A percentile compares a stretch with the other conserved stretches of the same genome.
phyloP scores from a whole-genome alignment of 805 yeast genomes.

The Candida succiphila region DNA sequence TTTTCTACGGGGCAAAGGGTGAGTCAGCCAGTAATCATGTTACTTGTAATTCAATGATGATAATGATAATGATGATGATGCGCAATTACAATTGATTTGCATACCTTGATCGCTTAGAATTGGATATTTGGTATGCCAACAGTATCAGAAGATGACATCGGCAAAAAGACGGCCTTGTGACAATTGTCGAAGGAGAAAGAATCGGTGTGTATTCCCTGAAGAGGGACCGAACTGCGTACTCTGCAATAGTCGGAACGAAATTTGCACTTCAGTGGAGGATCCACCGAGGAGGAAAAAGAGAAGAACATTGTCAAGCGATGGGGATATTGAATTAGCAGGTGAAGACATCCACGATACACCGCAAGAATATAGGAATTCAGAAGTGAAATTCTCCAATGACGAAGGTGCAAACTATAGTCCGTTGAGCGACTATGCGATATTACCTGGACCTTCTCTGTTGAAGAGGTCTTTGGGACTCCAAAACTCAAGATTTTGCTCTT shows the following conservation, averaged over 20 bases:
- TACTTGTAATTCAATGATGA: too few species aligned
- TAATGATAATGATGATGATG: too few species aligned
- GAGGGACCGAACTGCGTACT: background rate
- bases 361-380: background rate
- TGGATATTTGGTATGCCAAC: too few species aligned
- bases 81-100: too few species aligned
- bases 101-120: too few species aligned
- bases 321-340: too few species aligned
- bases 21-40: too few species aligned
- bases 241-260: background rate
- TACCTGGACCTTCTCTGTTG: slow-evolving; percentile 2
- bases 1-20: too few species aligned
- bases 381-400: background rate
- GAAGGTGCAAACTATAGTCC: background rate
- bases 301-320: background rate
- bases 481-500: slow-evolving; percentile 2
- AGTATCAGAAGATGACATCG: too few species aligned
- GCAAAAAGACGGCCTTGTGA: slow-evolving; percentile 1
- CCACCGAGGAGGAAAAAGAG: slow-evolving; percentile 1
- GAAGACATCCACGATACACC: background rate
- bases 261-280: background rate
- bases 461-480: slow-evolving; percentile 2
- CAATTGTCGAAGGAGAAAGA: slow-evolving; percentile 1
- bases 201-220: background rate
- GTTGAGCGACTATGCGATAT: slow-evolving; percentile 3